Conservation (phyloP, 1,284 basidiomycete species). For the Trichosporon sp. region DNA sequence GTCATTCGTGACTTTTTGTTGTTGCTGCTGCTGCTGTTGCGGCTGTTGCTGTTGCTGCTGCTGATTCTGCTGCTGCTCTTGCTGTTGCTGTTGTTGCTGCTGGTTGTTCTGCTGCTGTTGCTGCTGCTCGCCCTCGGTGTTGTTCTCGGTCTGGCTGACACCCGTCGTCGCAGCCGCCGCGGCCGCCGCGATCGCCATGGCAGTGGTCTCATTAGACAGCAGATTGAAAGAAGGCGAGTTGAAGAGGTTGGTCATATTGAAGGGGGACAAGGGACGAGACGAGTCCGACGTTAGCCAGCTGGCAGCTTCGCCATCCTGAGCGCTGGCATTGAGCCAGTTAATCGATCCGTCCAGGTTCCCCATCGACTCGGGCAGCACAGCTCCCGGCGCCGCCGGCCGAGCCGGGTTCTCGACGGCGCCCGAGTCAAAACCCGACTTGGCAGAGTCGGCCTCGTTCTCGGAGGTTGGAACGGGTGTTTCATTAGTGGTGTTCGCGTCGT, state of each 20-base stretch:
- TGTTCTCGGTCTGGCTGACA: background rate
- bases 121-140: background rate
- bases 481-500: slow-evolving; percentile 14
- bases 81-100: slow-evolving; percentile 4
- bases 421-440: slow-evolving; percentile 20
- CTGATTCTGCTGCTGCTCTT: slow-evolving; percentile 4
- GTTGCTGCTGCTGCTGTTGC: slow-evolving; percentile 3
- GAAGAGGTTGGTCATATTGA: slow-evolving; percentile 32
- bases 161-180: slow-evolving; percentile 9
- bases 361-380: slow-evolving; percentile 27
- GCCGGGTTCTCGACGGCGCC: slow-evolving; percentile 27
- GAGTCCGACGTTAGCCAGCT: slow-evolving; percentile 12
- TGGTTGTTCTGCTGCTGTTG: slow-evolving; percentile 3
- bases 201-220: slow-evolving; percentile 19
- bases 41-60: slow-evolving; percentile 2
- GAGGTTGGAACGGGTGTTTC: background rate
- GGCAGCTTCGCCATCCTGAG: background rate
- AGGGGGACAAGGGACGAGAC: slow-evolving; percentile 29
- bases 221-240: slow-evolving; percentile 31
- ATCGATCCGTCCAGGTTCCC: slow-evolving; percentile 39
- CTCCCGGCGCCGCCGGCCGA: slow-evolving; percentile 28
- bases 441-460: background rate
- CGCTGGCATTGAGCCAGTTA: slow-evolving; percentile 28
- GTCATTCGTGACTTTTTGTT: slow-evolving; percentile 11
- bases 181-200: slow-evolving; percentile 14